These are phyloP conservation scores for Tulasnella sp. DNA, from an alignment of 768 basidiomycete species.

Conservation along the genomic window DNA sequence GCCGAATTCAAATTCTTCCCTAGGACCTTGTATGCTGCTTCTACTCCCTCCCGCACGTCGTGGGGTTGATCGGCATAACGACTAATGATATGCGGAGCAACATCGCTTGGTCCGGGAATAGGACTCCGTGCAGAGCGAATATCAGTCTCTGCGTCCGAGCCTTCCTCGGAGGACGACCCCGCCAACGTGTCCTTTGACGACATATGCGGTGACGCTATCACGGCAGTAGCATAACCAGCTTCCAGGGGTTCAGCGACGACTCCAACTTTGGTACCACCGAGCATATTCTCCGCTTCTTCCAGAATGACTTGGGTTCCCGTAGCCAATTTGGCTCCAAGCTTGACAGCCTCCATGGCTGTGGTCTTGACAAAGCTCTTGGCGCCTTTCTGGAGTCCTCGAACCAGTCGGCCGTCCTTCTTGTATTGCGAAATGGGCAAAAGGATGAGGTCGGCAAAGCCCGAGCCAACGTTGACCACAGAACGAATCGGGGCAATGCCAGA, in stretches of 20 bases:
- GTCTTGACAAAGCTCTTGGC: conserved; percentile 86
- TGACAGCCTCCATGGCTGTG: conserved; percentile 91
- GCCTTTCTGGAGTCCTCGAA: conserved; percentile 88
- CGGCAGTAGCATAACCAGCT: conserved; percentile 16
- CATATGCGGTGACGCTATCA: neutral
- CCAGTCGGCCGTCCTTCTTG: conserved; percentile 87
- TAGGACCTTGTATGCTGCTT: conserved; percentile 83
- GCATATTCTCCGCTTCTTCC: conserved; percentile 83
- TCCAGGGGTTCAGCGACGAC: conserved; percentile 58
- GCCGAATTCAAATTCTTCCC: conserved; percentile 80
- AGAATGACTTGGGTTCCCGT: conserved; percentile 97
- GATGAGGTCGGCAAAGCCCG: conserved; percentile 91
- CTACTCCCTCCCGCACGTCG: conserved; percentile 74
- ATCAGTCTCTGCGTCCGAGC: conserved; percentile 13
- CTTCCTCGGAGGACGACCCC: conserved; percentile 21
- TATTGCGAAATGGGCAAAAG: conserved; percentile 95
- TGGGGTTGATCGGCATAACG: conserved; percentile 86
- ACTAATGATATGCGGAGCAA: conserved; percentile 50
- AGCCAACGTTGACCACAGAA: conserved; percentile 93
- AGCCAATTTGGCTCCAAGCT: conserved; percentile 82
- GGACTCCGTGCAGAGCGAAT: conserved; percentile 14
- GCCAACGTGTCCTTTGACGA: neutral
- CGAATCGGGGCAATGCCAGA: conserved; percentile 94
- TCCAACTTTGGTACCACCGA: conserved; percentile 52
- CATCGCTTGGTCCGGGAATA: conserved; percentile 34